These are phyloP conservation scores for Gillenia trifoliata DNA, from an alignment of 306 rosid species.

Conservation along the genomic window DNA sequence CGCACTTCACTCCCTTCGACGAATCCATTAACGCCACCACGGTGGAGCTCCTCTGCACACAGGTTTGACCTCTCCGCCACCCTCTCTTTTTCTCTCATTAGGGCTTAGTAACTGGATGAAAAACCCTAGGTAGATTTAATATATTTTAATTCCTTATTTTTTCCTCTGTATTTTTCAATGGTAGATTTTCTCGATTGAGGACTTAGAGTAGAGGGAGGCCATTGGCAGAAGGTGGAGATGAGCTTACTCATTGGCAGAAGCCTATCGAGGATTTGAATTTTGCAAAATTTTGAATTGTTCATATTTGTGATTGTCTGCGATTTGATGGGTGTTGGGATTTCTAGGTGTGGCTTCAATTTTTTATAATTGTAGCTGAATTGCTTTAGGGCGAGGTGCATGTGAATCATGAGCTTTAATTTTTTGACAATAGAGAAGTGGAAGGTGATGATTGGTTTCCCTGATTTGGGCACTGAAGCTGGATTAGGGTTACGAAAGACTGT, in stretches of 20 bases:
- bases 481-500: slow-evolving; percentile 32
- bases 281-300: not conserved
- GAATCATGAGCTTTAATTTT: slow-evolving; percentile 32
- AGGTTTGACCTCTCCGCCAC: slow-evolving; percentile 24
- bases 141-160: not conserved
- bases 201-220: slow-evolving; percentile 17
- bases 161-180: not conserved
- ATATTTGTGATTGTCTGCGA: slow-evolving; percentile 1
- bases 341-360: slow-evolving; percentile 15
- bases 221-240: slow-evolving; percentile 9
- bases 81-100: slow-evolving; percentile 1
- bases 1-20: slow-evolving; percentile 39
- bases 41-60: slow-evolving; percentile 17
- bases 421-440: slow-evolving; percentile 38
- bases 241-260: slow-evolving; percentile 8
- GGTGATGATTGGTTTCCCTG: slow-evolving; percentile 26
- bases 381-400: slow-evolving; percentile 16
- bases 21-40: slow-evolving; percentile 25
- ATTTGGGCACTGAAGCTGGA: slow-evolving; percentile 43
- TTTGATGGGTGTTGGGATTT: slow-evolving; percentile 22
- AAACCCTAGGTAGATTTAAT: slow-evolving; percentile 32
- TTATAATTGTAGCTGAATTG: slow-evolving; percentile 9
- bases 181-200: slow-evolving; percentile 11
- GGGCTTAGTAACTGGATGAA: slow-evolving; percentile 22
- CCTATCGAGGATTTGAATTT: not conserved